These are phyloP conservation scores for Mesembryanthemum crystallinum DNA, from an alignment of 148 eudicot genomes.

Conservation along the genomic window DNA sequence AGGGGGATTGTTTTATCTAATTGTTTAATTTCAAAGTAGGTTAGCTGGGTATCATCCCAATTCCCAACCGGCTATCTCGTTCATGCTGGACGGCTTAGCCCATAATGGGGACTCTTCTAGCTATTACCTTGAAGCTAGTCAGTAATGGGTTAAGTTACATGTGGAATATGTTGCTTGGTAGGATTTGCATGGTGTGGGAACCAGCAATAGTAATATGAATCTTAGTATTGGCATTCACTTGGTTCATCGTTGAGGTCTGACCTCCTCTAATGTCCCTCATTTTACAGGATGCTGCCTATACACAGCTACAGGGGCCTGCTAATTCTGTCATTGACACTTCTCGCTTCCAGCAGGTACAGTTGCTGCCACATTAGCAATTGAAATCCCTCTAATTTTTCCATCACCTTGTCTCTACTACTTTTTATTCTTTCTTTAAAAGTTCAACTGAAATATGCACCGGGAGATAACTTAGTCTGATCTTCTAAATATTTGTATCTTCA, in stretches of 20 bases:
- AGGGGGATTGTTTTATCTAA: too few species aligned
- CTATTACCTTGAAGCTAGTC: too few species aligned
- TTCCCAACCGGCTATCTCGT: too few species aligned
- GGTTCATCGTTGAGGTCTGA: background rate
- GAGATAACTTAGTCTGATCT: background rate
- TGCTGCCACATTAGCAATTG: background rate
- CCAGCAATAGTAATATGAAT: background rate
- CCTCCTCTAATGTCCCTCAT: background rate
- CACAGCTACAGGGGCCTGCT: constrained; percentile 40
- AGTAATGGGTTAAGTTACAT: too few species aligned
- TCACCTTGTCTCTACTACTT: background rate
- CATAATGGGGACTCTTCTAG: too few species aligned
- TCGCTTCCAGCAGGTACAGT: constrained; percentile 57
- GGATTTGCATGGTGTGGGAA: too few species aligned
- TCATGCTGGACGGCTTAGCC: too few species aligned
- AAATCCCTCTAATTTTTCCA: background rate
- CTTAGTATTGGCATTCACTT: background rate
- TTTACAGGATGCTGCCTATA: constrained; percentile 49
- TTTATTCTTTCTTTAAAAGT: background rate
- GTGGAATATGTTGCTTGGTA: too few species aligned
- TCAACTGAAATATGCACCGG: background rate
- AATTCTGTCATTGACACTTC: constrained; percentile 42
- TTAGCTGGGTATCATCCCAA: too few species aligned
- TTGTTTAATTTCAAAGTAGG: too few species aligned
- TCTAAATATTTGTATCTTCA: too few species aligned